These are phyloP conservation scores for Colletotrichum sp. DNA, from an alignment of 2,329 filamentous ascomycete species.

Conservation along the genomic window DNA sequence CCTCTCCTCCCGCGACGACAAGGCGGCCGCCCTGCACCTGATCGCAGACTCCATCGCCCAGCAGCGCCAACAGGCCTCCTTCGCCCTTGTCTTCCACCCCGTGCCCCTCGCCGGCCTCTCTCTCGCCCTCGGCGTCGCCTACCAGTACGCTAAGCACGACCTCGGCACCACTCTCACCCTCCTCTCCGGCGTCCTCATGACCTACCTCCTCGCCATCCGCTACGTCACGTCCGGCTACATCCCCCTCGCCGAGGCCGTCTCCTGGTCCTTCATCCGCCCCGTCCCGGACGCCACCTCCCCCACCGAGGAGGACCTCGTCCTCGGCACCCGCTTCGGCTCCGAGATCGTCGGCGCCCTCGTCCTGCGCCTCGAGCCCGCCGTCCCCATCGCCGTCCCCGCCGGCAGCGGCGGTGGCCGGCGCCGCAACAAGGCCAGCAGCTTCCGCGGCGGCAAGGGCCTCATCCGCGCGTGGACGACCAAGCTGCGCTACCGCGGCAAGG, in stretches of 20 bases:
- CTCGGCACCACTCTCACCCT: conserved; percentile 62
- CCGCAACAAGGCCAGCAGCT: conserved; percentile 41
- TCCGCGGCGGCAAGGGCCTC: conserved; percentile 68
- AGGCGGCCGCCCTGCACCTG: conserved; percentile 71
- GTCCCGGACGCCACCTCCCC: conserved; percentile 29
- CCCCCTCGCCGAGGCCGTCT: conserved; percentile 63
- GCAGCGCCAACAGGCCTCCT: conserved; percentile 73
- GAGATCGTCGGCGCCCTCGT: conserved; percentile 76
- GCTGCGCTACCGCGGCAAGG: conserved; percentile 70
- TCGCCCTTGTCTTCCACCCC: conserved; percentile 68
- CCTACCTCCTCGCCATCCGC: conserved; percentile 66
- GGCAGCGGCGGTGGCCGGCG: conserved; percentile 33
- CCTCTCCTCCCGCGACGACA: conserved; percentile 61
- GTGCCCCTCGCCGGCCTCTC: conserved; percentile 55
- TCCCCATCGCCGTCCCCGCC: conserved; percentile 24
- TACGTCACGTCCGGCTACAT: conserved; percentile 68
- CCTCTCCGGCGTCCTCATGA: conserved; percentile 65
- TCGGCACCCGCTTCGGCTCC: conserved; percentile 72
- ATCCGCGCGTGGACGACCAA: conserved; percentile 85
- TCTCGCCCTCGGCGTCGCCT: conserved; percentile 46
- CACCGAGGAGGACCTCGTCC: conserved; percentile 56
- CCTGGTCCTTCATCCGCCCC: conserved; percentile 65
- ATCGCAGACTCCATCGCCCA: conserved; percentile 84
- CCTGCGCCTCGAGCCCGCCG: conserved; percentile 63
- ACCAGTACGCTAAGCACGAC: conserved; percentile 54